Conservation (phyloP, 176 grass and related monocot species). For the Tuctoria greenei region DNA sequence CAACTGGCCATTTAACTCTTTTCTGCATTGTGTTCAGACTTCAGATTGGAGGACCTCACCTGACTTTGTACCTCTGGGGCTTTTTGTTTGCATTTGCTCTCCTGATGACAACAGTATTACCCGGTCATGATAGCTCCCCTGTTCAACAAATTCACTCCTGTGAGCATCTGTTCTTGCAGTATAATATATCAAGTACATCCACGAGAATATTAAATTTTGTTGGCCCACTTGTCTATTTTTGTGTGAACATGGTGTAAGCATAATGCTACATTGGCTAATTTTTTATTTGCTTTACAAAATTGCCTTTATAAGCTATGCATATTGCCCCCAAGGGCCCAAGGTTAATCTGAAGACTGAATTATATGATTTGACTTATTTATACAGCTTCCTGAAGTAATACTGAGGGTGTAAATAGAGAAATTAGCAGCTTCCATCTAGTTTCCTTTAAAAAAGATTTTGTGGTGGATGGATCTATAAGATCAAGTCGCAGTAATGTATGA, state of each 20-base stretch:
- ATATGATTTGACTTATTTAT: conserved; percentile 30
- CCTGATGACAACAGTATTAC: conserved; percentile 93
- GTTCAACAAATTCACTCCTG: conserved; percentile 98
- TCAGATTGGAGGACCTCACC: conserved; percentile 96
- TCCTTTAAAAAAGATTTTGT: conserved; percentile 94
- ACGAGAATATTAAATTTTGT: too few relatives aligned
- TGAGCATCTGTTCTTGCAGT: conserved; percentile 47
- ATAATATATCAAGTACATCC: not conserved
- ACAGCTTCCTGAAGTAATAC: conserved; percentile 91
- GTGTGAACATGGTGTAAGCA: not conserved
- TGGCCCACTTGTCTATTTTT: conserved; percentile 23
- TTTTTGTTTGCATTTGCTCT: conserved; percentile 93
- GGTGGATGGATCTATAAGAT: conserved; percentile 94
- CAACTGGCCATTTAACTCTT: conserved; percentile 21
- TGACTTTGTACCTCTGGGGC: conserved; percentile 96
- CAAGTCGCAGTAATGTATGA: conserved; percentile 97
- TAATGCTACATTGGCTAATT: conserved; percentile 16
- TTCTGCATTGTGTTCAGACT: conserved; percentile 40
- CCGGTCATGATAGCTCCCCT: conserved; percentile 90
- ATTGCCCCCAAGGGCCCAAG: not conserved
- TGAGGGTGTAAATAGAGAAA: conserved; percentile 92
- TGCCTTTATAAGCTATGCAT: not conserved
- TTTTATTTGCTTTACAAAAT: conserved; percentile 2
- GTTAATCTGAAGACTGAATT: conserved; percentile 11
- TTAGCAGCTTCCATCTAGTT: conserved; percentile 90